These are phyloP conservation scores for Botryotinia narcissicola DNA, from an alignment of 2,329 filamentous ascomycete species.

Conservation along the genomic window DNA sequence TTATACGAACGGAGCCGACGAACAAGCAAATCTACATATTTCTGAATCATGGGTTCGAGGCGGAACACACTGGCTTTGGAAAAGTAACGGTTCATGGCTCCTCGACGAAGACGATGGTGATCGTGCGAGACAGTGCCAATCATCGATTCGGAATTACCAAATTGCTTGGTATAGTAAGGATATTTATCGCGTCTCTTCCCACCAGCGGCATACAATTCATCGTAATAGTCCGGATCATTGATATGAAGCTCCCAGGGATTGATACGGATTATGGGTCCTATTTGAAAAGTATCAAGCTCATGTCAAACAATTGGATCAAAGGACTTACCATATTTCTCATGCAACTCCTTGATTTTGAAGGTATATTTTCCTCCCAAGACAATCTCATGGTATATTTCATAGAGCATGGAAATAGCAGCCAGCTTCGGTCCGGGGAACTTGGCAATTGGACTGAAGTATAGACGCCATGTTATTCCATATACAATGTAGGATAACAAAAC, in stretches of 20 bases:
- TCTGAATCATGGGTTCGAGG: slow-evolving; percentile 28
- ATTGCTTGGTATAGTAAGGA: slow-evolving; percentile 20
- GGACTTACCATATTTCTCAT: slow-evolving; percentile 41
- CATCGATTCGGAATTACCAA: slow-evolving; percentile 17
- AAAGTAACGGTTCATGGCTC: slow-evolving; percentile 29
- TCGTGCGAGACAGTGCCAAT: slow-evolving; percentile 27
- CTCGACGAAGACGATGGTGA: slow-evolving; percentile 26
- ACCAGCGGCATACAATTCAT: slow-evolving; percentile 41
- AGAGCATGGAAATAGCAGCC: slow-evolving; percentile 36
- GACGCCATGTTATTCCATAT: slow-evolving; percentile 28
- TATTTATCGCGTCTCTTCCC: slow-evolving; percentile 24
- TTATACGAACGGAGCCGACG: slow-evolving; percentile 19
- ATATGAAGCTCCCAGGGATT: slow-evolving; percentile 44
- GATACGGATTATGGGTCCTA: slow-evolving; percentile 39
- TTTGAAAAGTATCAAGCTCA: not conserved
- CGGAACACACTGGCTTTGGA: slow-evolving; percentile 24
- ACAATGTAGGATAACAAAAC: slow-evolving; percentile 1
- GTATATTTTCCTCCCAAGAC: slow-evolving; percentile 44
- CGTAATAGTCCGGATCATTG: slow-evolving; percentile 40
- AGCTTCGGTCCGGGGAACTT: slow-evolving; percentile 38
- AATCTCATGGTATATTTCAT: slow-evolving; percentile 44
- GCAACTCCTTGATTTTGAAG: slow-evolving; percentile 44
- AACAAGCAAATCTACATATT: slow-evolving; percentile 21
- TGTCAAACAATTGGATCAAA: not conserved
- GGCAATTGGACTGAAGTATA: slow-evolving; percentile 39